These are phyloP conservation scores for Telfairia occidentalis DNA, from an alignment of 331 rosid genomes.

Conservation along the genomic window DNA sequence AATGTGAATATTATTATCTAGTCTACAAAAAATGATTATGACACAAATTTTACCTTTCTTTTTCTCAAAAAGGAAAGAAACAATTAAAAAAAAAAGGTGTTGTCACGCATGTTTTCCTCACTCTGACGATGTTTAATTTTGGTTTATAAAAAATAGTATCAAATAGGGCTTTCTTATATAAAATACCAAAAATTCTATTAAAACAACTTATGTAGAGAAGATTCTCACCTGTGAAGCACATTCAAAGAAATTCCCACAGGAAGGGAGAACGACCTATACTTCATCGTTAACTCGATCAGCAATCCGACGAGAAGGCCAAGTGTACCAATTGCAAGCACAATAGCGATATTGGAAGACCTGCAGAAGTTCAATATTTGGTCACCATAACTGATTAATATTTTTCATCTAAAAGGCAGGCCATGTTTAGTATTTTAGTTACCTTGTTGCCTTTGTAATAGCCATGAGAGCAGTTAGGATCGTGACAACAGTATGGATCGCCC, in stretches of 20 bases:
- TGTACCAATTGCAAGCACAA: conserved; percentile 62
- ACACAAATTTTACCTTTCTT: too few species aligned
- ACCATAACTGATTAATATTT: background rate
- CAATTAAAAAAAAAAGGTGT: too few species aligned
- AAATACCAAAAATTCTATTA: background rate
- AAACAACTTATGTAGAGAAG: background rate
- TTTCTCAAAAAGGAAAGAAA: background rate
- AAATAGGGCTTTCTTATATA: background rate
- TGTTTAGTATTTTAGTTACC: conserved; percentile 35
- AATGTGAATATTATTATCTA: too few species aligned
- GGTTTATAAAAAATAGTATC: background rate
- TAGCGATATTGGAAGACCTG: conserved; percentile 64
- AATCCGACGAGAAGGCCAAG: conserved; percentile 71
- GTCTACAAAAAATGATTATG: too few species aligned
- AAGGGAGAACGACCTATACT: conserved; percentile 47
- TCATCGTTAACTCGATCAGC: conserved; percentile 68
- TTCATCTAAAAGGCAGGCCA: background rate
- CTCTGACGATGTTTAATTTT: too few species aligned
- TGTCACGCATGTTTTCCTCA: background rate
- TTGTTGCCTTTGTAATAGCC: conserved; percentile 73
- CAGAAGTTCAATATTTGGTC: conserved; percentile 21
- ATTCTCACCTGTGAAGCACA: conserved; percentile 45
- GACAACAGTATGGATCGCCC: conserved; percentile 76
- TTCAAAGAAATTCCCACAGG: conserved; percentile 33
- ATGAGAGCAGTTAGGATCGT: conserved; percentile 80